Base-by-base conservation (phyloP, 306 rosid species). In the Trifolium repens region DNA sequence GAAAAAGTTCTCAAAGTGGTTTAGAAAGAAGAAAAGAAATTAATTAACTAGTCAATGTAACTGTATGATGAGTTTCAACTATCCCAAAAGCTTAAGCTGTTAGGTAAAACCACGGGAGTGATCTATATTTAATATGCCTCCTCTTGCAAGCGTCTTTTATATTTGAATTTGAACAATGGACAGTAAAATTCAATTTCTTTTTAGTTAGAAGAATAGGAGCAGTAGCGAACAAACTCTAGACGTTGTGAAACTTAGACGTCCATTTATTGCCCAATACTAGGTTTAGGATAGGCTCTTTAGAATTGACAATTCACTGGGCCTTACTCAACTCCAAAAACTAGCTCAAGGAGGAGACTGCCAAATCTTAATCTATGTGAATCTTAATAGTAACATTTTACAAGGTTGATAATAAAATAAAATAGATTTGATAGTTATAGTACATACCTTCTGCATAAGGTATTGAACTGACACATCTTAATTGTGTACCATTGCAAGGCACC, bases 391-490 rank as follows among this genome's bases (percentile, higher is more conserved):
- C 59, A 22, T 5, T 63, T 63, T 44, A 26, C 75, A 43, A 43
- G 34, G 52, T 61, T 42, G 12, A 71, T 34, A 60, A 27, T 72
- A n/a, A 54, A 68, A 32, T 26, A 63, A 65, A 15, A 49, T 32
- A 3, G 77, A 26, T 11, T 64, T 55, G 27, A 78, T 82, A 87
- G 90, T 59, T 24, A 78, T 82, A 87, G 90, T 65, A 17, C 61
- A 81, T 86, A 91, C 98, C 98, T 86, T 84, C 76, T 39, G 85
- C 77, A 79, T 81, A 62, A 24, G 93, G 91, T 86, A 85, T 70
- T 32, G 91, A 87, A 82, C 86, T 85, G 66, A 89, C 85, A 72
- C 96, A 91, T 67, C 89, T 76, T 24, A 90, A 79, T 19, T 76
- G 85, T 60, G 87, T 70, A 13, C 86, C 83, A 86, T 76, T 84